Conservation (phyloP, 176 grass and related monocot species). For the Lolium rigidum region DNA sequence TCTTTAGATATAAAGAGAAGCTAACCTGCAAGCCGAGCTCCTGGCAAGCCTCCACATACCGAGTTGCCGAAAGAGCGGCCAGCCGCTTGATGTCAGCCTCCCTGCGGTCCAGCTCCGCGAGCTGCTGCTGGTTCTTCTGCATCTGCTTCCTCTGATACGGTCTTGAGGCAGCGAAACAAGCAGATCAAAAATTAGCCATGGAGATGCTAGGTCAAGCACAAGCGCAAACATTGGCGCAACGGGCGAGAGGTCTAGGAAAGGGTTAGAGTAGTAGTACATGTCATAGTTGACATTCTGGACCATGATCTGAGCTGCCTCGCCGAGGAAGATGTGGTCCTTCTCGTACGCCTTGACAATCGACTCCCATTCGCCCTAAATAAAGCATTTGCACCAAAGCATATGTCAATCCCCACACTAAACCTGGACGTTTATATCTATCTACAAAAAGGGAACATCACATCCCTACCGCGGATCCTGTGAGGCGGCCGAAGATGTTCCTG, state of each 20-base stretch:
- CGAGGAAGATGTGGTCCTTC: conserved; percentile 95
- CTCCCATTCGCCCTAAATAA: conserved; percentile 85
- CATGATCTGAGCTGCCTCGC: conserved; percentile 91
- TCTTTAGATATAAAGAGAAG: conserved; percentile 9
- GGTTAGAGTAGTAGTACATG: conserved; percentile 61
- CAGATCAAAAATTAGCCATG: neutral
- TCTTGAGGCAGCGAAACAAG: conserved; percentile 51
- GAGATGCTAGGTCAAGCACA: neutral
- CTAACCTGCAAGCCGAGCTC: conserved; percentile 85
- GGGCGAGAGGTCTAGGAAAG: neutral
- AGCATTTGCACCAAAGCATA: neutral
- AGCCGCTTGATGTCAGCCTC: conserved; percentile 89
- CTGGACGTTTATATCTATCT: too few species aligned
- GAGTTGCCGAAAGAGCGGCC: conserved; percentile 71
- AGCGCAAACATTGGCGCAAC: too few species aligned
- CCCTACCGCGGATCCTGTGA: conserved; percentile 86
- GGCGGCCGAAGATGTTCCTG: conserved; percentile 92
- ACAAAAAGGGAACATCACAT: too few species aligned
- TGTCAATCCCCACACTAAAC: neutral
- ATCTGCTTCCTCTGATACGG: conserved; percentile 92
- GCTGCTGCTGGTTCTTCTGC: conserved; percentile 94
- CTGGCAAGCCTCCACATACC: conserved; percentile 88
- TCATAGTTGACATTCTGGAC: conserved; percentile 99
- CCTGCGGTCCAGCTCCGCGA: conserved; percentile 82
- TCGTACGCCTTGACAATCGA: conserved; percentile 77